Percentiles rank a stretch among this genome's conserved stretches.
phyloP scores from a whole-genome alignment of 495 filamentous ascomycete species.

The Neurospora africana region DNA sequence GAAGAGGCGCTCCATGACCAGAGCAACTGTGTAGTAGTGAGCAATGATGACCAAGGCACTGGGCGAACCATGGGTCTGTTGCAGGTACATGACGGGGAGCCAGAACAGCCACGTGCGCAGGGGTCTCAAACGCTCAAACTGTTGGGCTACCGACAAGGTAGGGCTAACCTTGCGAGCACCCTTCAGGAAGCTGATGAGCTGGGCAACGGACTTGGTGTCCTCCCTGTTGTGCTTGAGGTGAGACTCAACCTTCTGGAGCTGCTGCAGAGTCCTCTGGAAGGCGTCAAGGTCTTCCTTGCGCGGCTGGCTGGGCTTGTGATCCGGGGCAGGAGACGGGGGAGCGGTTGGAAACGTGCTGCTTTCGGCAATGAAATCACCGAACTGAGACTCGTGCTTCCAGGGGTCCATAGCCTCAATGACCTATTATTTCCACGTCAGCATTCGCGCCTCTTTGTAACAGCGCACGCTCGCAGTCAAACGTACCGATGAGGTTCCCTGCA shows the following conservation, averaged over 20 bases:
- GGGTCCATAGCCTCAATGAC: conserved; percentile 84
- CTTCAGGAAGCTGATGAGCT: conserved; percentile 73
- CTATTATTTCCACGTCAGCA: conserved; percentile 26
- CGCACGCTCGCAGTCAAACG: conserved; percentile 15
- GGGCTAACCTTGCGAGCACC: conserved; percentile 65
- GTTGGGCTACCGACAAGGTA: conserved; percentile 60
- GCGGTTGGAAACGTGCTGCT: conserved; percentile 56
- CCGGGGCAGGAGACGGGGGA: conserved; percentile 47
- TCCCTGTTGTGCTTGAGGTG: conserved; percentile 63
- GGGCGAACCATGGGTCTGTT: conserved; percentile 45
- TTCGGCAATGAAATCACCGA: conserved; percentile 73
- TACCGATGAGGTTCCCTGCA: conserved; percentile 84
- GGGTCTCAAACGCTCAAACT: conserved; percentile 78
- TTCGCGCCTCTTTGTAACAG: background rate
- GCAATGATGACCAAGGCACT: conserved; percentile 72
- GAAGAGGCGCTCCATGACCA: conserved; percentile 81
- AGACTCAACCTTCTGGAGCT: conserved; percentile 59
- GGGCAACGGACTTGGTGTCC: conserved; percentile 61
- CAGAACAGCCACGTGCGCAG: conserved; percentile 91
- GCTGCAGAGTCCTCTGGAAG: conserved; percentile 52
- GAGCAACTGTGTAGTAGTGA: conserved; percentile 80
- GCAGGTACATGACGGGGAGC: conserved; percentile 64
- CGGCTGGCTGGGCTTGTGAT: conserved; percentile 45
- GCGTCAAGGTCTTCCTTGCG: conserved; percentile 60
- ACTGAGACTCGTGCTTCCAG: conserved; percentile 83